phyloP scores from a whole-genome alignment of 2,329 filamentous ascomycete genomes.

The Penicillium palitans region DNA sequence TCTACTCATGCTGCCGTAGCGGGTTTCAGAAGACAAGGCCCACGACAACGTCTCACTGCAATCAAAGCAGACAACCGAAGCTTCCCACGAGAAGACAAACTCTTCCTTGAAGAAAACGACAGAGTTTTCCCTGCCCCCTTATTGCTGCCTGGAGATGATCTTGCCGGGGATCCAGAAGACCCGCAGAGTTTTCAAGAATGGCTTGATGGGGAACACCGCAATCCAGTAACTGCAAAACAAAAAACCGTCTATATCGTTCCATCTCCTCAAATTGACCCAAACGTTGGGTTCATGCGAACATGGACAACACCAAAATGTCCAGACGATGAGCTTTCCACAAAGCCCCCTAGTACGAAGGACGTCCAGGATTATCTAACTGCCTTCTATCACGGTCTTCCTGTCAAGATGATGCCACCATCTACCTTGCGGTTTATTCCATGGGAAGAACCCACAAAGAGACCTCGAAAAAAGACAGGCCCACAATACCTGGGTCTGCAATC shows the following conservation, averaged over 20 bases:
- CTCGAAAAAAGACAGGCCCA: conserved; percentile 2
- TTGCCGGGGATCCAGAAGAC: conserved; percentile 55
- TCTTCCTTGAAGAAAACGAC: not conserved
- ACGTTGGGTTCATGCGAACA: conserved; percentile 41
- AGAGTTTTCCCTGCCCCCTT: conserved; percentile 58
- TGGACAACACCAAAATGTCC: conserved; percentile 44
- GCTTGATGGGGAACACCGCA: conserved; percentile 49
- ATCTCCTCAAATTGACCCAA: conserved; percentile 44
- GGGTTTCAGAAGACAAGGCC: conserved; percentile 34
- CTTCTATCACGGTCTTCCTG: conserved; percentile 57
- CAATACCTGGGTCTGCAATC: conserved; percentile 52
- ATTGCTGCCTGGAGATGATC: conserved; percentile 60
- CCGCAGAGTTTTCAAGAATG: conserved; percentile 57
- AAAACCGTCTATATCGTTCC: conserved; percentile 58
- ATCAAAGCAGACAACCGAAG: conserved; percentile 1
- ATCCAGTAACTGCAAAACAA: conserved; percentile 49
- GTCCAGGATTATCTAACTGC: conserved; percentile 48
- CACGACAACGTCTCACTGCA: conserved; percentile 28
- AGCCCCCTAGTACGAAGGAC: conserved; percentile 27
- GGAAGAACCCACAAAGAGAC: conserved; percentile 32
- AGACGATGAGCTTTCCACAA: conserved; percentile 1
- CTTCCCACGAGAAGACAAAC: not conserved
- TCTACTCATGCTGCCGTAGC: conserved; percentile 39
- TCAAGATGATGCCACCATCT: conserved; percentile 45
- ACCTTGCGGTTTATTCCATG: conserved; percentile 53